phyloP scores from a whole-genome alignment of 148 eudicot species.

The Rhododendron ovatum region DNA sequence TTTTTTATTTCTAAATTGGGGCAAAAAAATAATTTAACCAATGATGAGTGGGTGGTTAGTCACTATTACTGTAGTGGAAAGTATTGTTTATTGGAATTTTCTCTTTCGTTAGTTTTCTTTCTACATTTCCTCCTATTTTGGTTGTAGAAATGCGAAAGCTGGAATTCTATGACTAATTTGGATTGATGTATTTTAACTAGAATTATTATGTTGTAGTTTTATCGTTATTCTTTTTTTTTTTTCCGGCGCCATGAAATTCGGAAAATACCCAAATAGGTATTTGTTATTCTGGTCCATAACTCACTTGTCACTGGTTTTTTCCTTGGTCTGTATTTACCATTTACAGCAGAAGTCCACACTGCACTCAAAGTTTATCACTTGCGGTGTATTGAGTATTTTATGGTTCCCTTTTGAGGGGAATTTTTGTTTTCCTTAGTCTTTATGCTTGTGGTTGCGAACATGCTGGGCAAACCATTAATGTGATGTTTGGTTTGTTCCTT shows the following conservation, averaged over 20 bases:
- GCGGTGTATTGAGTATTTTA: neutral
- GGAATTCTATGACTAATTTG: neutral
- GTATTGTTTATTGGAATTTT: neutral
- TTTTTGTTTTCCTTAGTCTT: neutral
- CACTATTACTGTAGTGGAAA: neutral
- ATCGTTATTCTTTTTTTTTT: neutral
- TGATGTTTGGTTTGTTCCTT: neutral
- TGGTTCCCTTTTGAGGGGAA: neutral
- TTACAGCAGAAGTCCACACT: neutral
- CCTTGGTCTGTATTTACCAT: neutral
- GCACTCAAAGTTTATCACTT: conserved; percentile 6
- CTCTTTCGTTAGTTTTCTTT: neutral
- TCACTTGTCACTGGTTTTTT: neutral
- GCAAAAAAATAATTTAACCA: neutral
- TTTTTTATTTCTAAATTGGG: neutral
- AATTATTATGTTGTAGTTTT: neutral
- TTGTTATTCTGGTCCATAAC: neutral
- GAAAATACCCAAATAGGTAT: neutral
- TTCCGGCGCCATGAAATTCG: neutral
- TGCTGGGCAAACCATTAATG: neutral
- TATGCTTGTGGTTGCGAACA: neutral
- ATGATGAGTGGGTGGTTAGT: neutral
- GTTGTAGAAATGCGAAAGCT: neutral
- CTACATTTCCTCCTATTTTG: neutral
- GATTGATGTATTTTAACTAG: neutral